Base-by-base conservation (phyloP, 495 filamentous ascomycete species). In the Amorphotheca resinae region DNA sequence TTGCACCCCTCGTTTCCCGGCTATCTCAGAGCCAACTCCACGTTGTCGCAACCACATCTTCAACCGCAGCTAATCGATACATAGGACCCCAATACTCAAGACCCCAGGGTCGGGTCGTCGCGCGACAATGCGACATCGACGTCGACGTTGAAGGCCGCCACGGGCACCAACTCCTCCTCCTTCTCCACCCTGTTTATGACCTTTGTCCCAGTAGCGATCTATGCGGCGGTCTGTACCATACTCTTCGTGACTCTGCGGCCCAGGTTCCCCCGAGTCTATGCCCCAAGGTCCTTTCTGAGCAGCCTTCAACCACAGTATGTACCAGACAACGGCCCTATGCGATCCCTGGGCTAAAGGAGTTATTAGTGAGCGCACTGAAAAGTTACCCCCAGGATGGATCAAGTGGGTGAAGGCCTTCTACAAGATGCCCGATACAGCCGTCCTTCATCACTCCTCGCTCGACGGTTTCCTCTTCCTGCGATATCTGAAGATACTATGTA, bases 401-500 rank as follows among this genome's bases (percentile, higher is more conserved):
- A 77, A 79, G 58, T 93, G 87, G 86, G 55, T 95, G 44, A 65
- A 62, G 6, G 59, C 73, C 20, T 91, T 87, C 67, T 82, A 77
- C 70, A 72, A 74, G 58, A 73, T 88, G 33, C 79, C 84, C 30
- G 85, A 95, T 55, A 74, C 75, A 43, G 82, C 84, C 54, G 79
- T 88, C 36, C 71, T 95, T 46, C 81, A 88, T 53, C 83, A 89
- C 58, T 80, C 88, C 59, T 85, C 84, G 1, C 72, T 98, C 61
- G 86, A 93, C 59, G 79, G 82, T 26, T 95, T 84, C 57, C 73
- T 95, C 33, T 80, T 84, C 61, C 69, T 95, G n/a, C 82, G 88
- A 28, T 94, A 84, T 58, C 62, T 96, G 43, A 82, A 84, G 53
- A 72, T 86, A 23, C 60, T 76, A 31, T 64, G 80, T 25, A 61